These are phyloP conservation scores for Colletotrichum australisinense DNA, from an alignment of 2,329 filamentous ascomycete genomes.

Conservation along the genomic window DNA sequence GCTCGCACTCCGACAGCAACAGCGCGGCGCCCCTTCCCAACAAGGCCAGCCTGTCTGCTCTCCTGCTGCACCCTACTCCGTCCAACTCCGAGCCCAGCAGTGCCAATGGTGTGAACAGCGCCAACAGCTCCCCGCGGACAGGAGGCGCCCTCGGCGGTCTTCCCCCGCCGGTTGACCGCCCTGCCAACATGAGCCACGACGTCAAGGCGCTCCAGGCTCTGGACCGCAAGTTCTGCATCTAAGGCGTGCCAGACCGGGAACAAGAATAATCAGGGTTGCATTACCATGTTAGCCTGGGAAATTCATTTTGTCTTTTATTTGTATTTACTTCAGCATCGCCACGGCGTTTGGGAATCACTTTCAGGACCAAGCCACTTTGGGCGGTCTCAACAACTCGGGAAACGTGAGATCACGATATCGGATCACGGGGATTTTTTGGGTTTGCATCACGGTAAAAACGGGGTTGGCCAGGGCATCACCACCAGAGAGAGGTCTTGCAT, in stretches of 20 bases:
- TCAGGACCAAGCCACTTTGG: conserved; percentile 8
- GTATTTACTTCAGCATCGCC: conserved; percentile 26
- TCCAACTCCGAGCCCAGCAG: conserved; percentile 58
- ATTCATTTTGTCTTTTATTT: background rate
- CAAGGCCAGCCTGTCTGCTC: conserved; percentile 60
- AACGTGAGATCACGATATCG: conserved; percentile 14
- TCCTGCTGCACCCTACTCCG: conserved; percentile 63
- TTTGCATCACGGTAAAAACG: conserved; percentile 33
- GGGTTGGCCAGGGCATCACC: background rate
- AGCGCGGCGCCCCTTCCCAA: conserved; percentile 40
- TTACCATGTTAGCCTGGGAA: conserved; percentile 12
- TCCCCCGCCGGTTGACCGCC: conserved; percentile 59
- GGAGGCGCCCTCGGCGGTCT: conserved; percentile 62
- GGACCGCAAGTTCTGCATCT: conserved; percentile 66
- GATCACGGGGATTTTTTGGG: background rate
- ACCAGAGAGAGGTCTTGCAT: background rate
- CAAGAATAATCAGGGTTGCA: background rate
- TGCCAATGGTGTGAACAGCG: conserved; percentile 56
- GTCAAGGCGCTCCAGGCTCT: conserved; percentile 73
- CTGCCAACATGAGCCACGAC: conserved; percentile 70
- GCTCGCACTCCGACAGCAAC: conserved; percentile 49
- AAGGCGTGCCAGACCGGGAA: background rate
- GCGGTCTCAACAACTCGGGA: background rate
- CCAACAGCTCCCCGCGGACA: conserved; percentile 60
- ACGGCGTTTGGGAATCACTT: conserved; percentile 24